Conservation (phyloP, 352 stramenopile species). For the Elongisporangium undulatum region DNA sequence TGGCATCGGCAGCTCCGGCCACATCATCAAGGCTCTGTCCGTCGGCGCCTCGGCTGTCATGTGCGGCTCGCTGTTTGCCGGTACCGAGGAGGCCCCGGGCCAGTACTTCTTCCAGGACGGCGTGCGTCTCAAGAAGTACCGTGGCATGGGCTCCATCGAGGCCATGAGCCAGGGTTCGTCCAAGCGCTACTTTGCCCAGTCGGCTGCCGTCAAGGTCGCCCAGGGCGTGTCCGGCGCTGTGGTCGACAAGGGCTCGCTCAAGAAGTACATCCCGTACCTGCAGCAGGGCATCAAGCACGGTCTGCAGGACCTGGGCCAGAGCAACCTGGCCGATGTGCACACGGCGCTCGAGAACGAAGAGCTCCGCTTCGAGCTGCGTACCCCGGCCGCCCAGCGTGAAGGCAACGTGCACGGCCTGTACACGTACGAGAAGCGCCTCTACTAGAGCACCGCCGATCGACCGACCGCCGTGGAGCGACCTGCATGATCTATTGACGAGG, state of each 20-base stretch:
- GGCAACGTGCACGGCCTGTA: conserved; percentile 98
- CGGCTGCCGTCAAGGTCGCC: conserved; percentile 96
- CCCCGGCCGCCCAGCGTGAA: conserved; percentile 98
- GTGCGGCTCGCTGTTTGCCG: conserved; percentile 99
- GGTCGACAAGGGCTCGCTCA: conserved; percentile 98
- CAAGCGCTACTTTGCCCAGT: conserved; percentile 90
- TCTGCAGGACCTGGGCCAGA: conserved; percentile 96
- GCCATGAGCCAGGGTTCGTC: conserved; percentile 97
- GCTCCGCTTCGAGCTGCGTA: conserved; percentile 97
- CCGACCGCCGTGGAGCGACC: neutral
- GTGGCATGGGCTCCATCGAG: conserved; percentile 99
- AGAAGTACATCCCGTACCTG: conserved; percentile 99
- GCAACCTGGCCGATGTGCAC: conserved; percentile 89
- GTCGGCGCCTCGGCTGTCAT: conserved; percentile 98
- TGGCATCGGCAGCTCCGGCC: conserved; percentile 97
- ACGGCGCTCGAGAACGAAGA: conserved; percentile 69
- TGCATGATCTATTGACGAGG: neutral
- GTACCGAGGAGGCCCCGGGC: conserved; percentile 98
- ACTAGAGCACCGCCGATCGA: conserved; percentile 30
- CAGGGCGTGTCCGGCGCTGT: conserved; percentile 99
- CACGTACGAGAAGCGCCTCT: conserved; percentile 95
- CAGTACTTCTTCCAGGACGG: conserved; percentile 99
- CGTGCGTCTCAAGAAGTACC: conserved; percentile 99
- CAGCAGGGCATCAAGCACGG: conserved; percentile 98
- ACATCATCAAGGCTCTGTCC: conserved; percentile 98